Evolutionary conservation across 352 stramenopile species (phyloP).

Genomic region (Aphanomyces euteiches): DNA sequence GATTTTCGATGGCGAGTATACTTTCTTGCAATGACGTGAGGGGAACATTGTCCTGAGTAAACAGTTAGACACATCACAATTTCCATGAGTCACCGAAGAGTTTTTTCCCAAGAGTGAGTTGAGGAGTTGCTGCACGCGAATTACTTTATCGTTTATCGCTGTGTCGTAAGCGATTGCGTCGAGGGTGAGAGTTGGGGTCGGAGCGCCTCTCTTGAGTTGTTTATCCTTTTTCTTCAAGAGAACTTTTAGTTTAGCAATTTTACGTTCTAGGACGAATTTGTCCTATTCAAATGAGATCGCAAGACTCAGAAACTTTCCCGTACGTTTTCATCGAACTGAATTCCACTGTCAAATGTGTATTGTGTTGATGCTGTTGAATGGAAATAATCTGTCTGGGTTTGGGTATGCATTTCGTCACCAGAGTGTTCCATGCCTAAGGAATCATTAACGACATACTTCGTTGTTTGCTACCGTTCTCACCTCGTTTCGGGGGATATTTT

Average conservation of each 20-base stretch:
- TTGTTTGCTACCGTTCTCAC: too few species aligned
- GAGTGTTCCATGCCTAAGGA: too few species aligned
- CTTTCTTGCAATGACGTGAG: not conserved
- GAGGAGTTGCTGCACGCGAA: too few species aligned
- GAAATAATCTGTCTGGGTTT: not conserved
- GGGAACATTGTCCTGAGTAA: not conserved
- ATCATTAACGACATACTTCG: too few species aligned
- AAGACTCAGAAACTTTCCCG: not conserved
- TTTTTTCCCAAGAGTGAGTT: too few species aligned
- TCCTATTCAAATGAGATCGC: constrained; percentile 32
- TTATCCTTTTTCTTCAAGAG: constrained; percentile 40
- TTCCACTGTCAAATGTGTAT: constrained; percentile 9
- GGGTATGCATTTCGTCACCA: not conserved
- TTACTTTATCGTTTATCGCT: too few species aligned
- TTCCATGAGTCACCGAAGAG: too few species aligned
- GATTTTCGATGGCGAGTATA: not conserved
- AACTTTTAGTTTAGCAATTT: constrained; percentile 42
- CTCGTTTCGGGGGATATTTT: too few species aligned
- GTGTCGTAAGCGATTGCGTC: not conserved
- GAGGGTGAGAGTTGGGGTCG: not conserved
- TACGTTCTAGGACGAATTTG: constrained; percentile 40
- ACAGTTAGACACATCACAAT: too few species aligned
- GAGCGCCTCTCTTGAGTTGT: constrained; percentile 33
- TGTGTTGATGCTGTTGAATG: not conserved
- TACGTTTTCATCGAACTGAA: constrained; percentile 17